Evolutionary conservation across 768 basidiomycete genomes (phyloP).

Genomic region (Phylloporus arenicola): DNA sequence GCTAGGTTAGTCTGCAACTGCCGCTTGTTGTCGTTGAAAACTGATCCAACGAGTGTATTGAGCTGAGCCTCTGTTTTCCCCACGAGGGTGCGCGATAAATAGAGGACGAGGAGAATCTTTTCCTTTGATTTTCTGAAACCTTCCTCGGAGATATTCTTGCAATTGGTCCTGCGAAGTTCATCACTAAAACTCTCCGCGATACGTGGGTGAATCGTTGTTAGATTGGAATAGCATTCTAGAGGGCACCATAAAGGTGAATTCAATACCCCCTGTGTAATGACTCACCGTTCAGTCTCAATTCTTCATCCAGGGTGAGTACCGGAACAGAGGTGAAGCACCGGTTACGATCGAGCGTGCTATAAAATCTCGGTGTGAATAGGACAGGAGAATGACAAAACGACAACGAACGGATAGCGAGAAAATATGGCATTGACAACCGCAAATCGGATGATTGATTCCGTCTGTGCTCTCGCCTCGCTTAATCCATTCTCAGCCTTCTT

Average conservation of each 20-base stretch:
- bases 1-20: constrained; percentile 12
- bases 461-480: constrained; percentile 6
- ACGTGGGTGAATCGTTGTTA: constrained; percentile 14
- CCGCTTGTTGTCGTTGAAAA: constrained; percentile 11
- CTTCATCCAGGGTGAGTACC: constrained; percentile 13
- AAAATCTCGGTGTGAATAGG: neutral
- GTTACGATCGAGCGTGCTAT: constrained; percentile 18
- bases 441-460: constrained; percentile 19
- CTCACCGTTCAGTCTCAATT: constrained; percentile 11
- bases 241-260: neutral
- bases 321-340: constrained; percentile 11
- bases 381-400: neutral
- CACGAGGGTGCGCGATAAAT: constrained; percentile 13
- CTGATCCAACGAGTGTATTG: constrained; percentile 8
- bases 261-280: neutral
- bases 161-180: constrained; percentile 13
- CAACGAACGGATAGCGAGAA: constrained; percentile 18
- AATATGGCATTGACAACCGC: constrained; percentile 26
- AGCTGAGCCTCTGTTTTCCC: constrained; percentile 13
- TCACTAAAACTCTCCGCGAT: constrained; percentile 17
- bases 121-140: constrained; percentile 22
- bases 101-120: constrained; percentile 15
- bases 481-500: constrained; percentile 12
- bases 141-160: constrained; percentile 13
- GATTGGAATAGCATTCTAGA: constrained; percentile 15